Evolutionary conservation across 768 basidiomycete genomes (phyloP), one percentile per base, ranked within the genome.

Genomic region (Mycena maculata): DNA sequence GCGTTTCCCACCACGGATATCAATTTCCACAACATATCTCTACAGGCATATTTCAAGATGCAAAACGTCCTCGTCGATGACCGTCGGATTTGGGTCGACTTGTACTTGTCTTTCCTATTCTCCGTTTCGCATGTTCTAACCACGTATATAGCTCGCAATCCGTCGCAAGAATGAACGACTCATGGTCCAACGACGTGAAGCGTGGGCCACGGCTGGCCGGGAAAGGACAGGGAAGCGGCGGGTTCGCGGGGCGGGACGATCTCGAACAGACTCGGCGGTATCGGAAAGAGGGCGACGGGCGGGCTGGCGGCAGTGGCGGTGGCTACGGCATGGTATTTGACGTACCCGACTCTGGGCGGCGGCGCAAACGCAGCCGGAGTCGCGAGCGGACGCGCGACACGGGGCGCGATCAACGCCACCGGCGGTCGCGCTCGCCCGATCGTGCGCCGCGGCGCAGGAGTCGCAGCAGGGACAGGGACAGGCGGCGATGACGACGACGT

Each of bases 51-150:
- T 78, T 96, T 99, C 82, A 99, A 99, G 79, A 99, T 99, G 98
- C 98, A 99, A 77, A 99, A 99, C 73, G 98, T 99, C 0, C 83
- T 99, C 13, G 93, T 99, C 15, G 98, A 99, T 75, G 98, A 99
- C 78, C 88, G 96, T 16, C 89, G 98, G 15, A 99, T 99, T 74
- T 99, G 97, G 95, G 97, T 99, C 68, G 98, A 99, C 80, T 99
- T 99, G 92, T 96, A 72, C 67, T 92, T 84, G 39, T n/a, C n/a
- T 56, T 22, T 52, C 36, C 31, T 36, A 12, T 52, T 49, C 31
- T 57, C 58, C 18, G 50, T 74, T 61, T 53, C 33, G 33, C 59
- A 5, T 25, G 53, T 50, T 18, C 73, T 73, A 52, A 76, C 72
- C 61, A 68, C 53, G 59, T 45, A 68, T 66, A 63, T 74, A 86